Conservation (phyloP, 768 basidiomycete species). For the Leccinellum luteum region DNA sequence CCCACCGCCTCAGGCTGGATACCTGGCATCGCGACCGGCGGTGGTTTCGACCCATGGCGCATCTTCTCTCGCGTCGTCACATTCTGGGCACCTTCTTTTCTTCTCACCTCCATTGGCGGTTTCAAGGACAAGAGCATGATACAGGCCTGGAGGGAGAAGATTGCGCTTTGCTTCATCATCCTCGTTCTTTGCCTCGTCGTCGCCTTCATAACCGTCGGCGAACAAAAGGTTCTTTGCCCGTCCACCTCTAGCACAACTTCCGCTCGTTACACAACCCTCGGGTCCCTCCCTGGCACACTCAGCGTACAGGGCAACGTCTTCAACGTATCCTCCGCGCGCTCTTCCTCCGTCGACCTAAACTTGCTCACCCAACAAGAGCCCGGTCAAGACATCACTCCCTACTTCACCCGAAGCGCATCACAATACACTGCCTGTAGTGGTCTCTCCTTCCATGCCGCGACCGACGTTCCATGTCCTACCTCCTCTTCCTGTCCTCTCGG, state of each 20-base stretch:
- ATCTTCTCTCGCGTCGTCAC: constrained; percentile 77
- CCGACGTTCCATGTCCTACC: constrained; percentile 67
- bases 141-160: constrained; percentile 98
- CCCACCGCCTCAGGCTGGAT: constrained; percentile 38
- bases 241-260: constrained; percentile 42
- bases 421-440: constrained; percentile 64
- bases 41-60: constrained; percentile 64
- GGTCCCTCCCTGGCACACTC: constrained; percentile 58
- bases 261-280: constrained; percentile 51
- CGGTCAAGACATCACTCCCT: constrained; percentile 88
- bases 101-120: constrained; percentile 73
- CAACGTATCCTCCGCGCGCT: constrained; percentile 58
- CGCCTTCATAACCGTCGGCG: constrained; percentile 92
- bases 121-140: constrained; percentile 72
- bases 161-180: constrained; percentile 88
- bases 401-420: constrained; percentile 71
- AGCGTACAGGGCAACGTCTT: constrained; percentile 75
- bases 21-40: constrained; percentile 28
- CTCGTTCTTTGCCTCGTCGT: constrained; percentile 70
- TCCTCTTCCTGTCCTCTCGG: constrained; percentile 66
- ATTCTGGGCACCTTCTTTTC: constrained; percentile 85
- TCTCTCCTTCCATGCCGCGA: constrained; percentile 64
- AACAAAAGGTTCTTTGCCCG: constrained; percentile 91
- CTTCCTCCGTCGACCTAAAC: constrained; percentile 55
- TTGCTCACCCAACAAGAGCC: constrained; percentile 51